A percentile compares a stretch with the other conserved stretches of the same genome.
Evolutionary conservation across 805 yeast species (phyloP).

Genomic region (Kazachstania bromeliacearum): DNA sequence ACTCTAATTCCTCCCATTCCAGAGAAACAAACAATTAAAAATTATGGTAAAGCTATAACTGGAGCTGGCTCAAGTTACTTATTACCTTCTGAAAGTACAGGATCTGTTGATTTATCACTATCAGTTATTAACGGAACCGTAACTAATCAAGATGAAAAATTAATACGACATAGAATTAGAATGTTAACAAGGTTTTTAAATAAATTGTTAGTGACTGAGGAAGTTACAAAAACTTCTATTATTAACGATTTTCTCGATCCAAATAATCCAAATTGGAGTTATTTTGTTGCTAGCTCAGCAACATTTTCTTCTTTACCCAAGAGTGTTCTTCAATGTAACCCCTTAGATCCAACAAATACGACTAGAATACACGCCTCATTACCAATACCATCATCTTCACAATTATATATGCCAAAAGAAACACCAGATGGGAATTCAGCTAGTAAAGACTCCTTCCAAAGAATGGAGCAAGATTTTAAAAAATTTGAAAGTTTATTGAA

Average conservation of each 20-base stretch:
- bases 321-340: constrained; percentile 27
- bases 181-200: constrained; percentile 28
- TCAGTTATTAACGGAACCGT: constrained; percentile 26
- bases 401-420: constrained; percentile 15
- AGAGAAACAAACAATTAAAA: constrained; percentile 47
- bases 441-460: constrained; percentile 15
- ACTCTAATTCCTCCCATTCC: constrained; percentile 91
- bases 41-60: constrained; percentile 26
- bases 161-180: constrained; percentile 30
- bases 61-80: constrained; percentile 20
- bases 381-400: constrained; percentile 24
- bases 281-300: constrained; percentile 27
- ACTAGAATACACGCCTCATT: constrained; percentile 26
- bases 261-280: constrained; percentile 27
- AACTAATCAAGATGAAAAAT: constrained; percentile 24
- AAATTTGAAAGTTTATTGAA: constrained; percentile 20
- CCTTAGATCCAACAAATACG: constrained; percentile 29
- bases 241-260: constrained; percentile 28
- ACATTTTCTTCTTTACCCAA: constrained; percentile 27
- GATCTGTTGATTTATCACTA: constrained; percentile 24
- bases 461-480: constrained; percentile 25
- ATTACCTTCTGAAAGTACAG: constrained; percentile 25
- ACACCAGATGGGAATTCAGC: no score
- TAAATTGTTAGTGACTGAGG: constrained; percentile 20
- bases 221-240: constrained; percentile 25